phyloP scores from a whole-genome alignment of 768 basidiomycete genomes.

The Gautieria morchelliformis region DNA sequence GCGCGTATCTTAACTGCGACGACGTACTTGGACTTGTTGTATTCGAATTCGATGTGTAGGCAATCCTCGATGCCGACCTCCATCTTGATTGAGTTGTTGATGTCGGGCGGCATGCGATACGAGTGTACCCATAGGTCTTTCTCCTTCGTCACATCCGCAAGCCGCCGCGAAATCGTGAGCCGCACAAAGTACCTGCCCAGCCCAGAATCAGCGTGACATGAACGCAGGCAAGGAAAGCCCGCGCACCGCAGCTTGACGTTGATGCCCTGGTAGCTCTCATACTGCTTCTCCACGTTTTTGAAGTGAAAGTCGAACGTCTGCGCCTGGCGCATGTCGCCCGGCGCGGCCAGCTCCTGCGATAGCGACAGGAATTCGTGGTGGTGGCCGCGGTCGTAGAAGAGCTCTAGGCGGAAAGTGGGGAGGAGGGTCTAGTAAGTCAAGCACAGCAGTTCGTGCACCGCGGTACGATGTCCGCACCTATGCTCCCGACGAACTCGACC shows the following conservation, averaged over 20 bases:
- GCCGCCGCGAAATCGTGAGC: slow-evolving; percentile 80
- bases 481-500: slow-evolving; percentile 94
- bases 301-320: slow-evolving; percentile 96
- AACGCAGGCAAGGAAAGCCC: neutral
- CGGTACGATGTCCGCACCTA: slow-evolving; percentile 45
- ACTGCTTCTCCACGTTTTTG: slow-evolving; percentile 99
- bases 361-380: slow-evolving; percentile 96
- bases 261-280: slow-evolving; percentile 95
- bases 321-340: slow-evolving; percentile 94
- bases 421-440: neutral
- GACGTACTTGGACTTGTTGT: slow-evolving; percentile 96
- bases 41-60: slow-evolving; percentile 97
- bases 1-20: neutral
- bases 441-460: neutral
- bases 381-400: slow-evolving; percentile 96
- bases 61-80: slow-evolving; percentile 99
- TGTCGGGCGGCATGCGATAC: slow-evolving; percentile 97
- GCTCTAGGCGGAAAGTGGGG: slow-evolving; percentile 33
- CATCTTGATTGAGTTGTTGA: slow-evolving; percentile 98
- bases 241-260: slow-evolving; percentile 92
- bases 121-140: slow-evolving; percentile 97
- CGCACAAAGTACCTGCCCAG: slow-evolving; percentile 76
- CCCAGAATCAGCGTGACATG: no score
- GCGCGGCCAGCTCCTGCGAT: slow-evolving; percentile 89
- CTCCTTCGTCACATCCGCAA: slow-evolving; percentile 92